These are phyloP conservation scores for Aspergillus brunneoviolaceus DNA, from an alignment of 2,329 filamentous ascomycete species.

Conservation along the genomic window DNA sequence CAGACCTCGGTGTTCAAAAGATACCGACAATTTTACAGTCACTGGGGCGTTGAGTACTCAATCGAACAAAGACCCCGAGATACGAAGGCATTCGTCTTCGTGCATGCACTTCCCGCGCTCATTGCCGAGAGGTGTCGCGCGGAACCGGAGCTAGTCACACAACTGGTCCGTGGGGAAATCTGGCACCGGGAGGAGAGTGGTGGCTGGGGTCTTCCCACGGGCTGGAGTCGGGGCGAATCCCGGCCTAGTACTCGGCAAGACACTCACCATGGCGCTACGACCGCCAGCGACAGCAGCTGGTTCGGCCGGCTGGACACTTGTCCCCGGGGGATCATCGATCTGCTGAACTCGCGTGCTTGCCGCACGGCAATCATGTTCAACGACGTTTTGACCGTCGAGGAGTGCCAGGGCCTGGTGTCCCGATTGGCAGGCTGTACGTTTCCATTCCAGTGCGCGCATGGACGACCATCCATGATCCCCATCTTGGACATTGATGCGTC, in stretches of 20 bases:
- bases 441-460: constrained; percentile 53
- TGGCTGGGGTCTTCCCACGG: constrained; percentile 15
- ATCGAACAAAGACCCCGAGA: constrained; percentile 27
- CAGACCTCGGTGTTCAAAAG: constrained; percentile 62
- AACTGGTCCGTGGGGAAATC: constrained; percentile 71
- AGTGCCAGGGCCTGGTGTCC: constrained; percentile 41
- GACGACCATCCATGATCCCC: constrained; percentile 50
- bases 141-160: constrained; percentile 70
- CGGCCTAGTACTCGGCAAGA: not conserved
- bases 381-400: constrained; percentile 38
- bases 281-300: constrained; percentile 46
- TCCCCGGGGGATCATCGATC: constrained; percentile 71
- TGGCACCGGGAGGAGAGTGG: constrained; percentile 65
- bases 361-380: constrained; percentile 54
- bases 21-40: constrained; percentile 58
- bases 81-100: constrained; percentile 38
- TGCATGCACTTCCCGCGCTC: constrained; percentile 64
- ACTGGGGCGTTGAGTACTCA: constrained; percentile 75
- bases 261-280: not conserved
- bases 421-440: constrained; percentile 45
- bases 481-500: constrained; percentile 35
- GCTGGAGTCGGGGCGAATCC: not conserved
- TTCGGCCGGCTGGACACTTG: constrained; percentile 65
- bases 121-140: constrained; percentile 74
- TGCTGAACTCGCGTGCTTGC: constrained; percentile 52